Evolutionary conservation across 352 stramenopile genomes (phyloP).

Genomic region (Pythium chondricola): DNA sequence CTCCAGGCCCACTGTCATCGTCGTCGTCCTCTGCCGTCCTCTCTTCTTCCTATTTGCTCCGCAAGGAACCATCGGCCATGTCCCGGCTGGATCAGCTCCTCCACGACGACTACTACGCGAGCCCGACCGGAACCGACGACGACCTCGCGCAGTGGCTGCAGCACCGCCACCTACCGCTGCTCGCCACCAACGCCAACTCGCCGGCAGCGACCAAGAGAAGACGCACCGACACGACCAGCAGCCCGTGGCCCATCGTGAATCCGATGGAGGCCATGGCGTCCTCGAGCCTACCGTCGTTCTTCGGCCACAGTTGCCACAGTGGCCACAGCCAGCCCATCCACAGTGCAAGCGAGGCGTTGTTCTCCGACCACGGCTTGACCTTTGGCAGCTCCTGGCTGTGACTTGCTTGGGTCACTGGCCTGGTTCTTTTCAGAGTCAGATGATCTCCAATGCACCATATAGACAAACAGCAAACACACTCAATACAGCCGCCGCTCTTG

Average conservation of each 20-base stretch:
- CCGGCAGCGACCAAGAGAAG: constrained; percentile 8
- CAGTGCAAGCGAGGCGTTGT: no score
- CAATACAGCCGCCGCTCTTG: no score
- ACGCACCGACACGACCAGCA: constrained; percentile 10
- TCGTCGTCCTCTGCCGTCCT: constrained; percentile 1
- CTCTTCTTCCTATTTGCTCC: constrained; percentile 5
- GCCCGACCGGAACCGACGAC: constrained; percentile 42
- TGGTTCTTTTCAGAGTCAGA: no score
- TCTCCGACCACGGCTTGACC: constrained; percentile 9
- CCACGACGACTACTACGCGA: constrained; percentile 46
- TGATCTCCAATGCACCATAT: background rate
- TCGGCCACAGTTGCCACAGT: constrained; percentile 6
- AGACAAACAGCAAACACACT: background rate
- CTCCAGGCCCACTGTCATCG: constrained; percentile 11
- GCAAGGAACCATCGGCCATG: constrained; percentile 15
- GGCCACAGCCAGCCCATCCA: constrained; percentile 9
- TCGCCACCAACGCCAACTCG: background rate
- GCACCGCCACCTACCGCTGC: constrained; percentile 17
- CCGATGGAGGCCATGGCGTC: constrained; percentile 25
- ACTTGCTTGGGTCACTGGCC: no score
- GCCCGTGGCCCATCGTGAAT: constrained; percentile 23
- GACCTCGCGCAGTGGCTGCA: constrained; percentile 23
- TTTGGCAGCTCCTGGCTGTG: constrained; percentile 17
- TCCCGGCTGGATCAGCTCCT: constrained; percentile 51
- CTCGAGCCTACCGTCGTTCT: background rate